Evolutionary conservation across 768 basidiomycete genomes (phyloP).

Genomic region (Lentinula raphanica): DNA sequence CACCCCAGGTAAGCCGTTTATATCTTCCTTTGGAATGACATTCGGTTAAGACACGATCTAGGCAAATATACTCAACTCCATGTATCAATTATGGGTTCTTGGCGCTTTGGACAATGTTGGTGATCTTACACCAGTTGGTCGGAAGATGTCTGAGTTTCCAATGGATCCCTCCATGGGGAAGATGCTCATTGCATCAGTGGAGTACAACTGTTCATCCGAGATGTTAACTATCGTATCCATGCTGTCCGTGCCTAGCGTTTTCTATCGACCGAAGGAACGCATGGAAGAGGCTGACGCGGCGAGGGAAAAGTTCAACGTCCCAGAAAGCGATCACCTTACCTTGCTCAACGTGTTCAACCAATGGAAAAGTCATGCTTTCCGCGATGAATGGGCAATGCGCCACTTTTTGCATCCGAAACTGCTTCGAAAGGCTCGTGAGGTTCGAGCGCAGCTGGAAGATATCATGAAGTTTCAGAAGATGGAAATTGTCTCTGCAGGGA

Average conservation of each 20-base stretch:
- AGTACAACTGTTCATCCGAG: constrained; percentile 88
- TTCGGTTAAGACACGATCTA: constrained; percentile 19
- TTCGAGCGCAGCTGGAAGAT: constrained; percentile 91
- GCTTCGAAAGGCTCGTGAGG: constrained; percentile 91
- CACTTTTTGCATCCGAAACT: constrained; percentile 98
- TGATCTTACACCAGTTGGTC: constrained; percentile 86
- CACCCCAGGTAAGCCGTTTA: constrained; percentile 69
- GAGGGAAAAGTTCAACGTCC: constrained; percentile 96
- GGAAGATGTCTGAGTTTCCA: constrained; percentile 98
- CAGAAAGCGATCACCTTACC: constrained; percentile 96
- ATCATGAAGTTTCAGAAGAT: constrained; percentile 99
- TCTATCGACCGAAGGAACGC: constrained; percentile 94
- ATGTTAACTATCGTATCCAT: constrained; percentile 99
- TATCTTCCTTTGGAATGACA: background rate
- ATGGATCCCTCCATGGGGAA: constrained; percentile 99
- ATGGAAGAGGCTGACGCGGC: constrained; percentile 98
- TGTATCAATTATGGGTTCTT: constrained; percentile 99
- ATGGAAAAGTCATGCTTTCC: constrained; percentile 95
- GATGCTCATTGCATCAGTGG: constrained; percentile 95
- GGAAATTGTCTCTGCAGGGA: constrained; percentile 85
- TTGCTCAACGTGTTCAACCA: constrained; percentile 95
- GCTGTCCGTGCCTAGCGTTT: constrained; percentile 96
- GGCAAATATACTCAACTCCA: constrained; percentile 97
- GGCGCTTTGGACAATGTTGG: constrained; percentile 96
- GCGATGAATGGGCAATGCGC: constrained; percentile 91